These are phyloP conservation scores for Puya raimondii DNA, from an alignment of 176 grass and related monocot genomes.

Conservation along the genomic window DNA sequence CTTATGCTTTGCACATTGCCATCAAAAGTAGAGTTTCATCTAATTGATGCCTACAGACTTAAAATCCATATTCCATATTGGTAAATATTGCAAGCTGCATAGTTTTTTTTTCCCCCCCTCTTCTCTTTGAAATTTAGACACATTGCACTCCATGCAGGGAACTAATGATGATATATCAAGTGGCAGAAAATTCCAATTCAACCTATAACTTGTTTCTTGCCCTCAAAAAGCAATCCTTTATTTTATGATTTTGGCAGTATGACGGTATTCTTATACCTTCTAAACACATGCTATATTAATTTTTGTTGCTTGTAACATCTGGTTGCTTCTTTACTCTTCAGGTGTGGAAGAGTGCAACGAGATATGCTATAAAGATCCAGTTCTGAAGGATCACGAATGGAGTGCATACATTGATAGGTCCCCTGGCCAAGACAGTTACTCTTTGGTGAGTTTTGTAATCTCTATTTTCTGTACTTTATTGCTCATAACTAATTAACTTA, in stretches of 20 bases:
- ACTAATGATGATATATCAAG: no score
- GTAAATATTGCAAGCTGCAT: no score
- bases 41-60: no score
- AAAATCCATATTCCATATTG: no score
- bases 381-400: slow-evolving; percentile 77
- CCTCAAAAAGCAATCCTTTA: not conserved
- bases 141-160: no score
- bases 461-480: not conserved
- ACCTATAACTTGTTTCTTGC: not conserved
- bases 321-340: slow-evolving; percentile 16
- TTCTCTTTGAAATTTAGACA: no score
- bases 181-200: no score
- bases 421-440: slow-evolving; percentile 79
- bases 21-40: no score
- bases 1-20: no score
- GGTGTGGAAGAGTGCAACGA: slow-evolving; percentile 78
- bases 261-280: not conserved
- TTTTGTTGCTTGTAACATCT: not conserved
- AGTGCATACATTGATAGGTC: slow-evolving; percentile 84
- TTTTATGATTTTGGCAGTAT: not conserved
- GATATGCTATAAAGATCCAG: slow-evolving; percentile 92
- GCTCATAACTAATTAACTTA: not conserved
- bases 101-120: no score
- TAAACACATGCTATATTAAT: slow-evolving; percentile 2
- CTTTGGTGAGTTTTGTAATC: slow-evolving; percentile 42